Evolutionary conservation across 768 basidiomycete genomes (phyloP).

Genomic region (Boletus edulis): DNA sequence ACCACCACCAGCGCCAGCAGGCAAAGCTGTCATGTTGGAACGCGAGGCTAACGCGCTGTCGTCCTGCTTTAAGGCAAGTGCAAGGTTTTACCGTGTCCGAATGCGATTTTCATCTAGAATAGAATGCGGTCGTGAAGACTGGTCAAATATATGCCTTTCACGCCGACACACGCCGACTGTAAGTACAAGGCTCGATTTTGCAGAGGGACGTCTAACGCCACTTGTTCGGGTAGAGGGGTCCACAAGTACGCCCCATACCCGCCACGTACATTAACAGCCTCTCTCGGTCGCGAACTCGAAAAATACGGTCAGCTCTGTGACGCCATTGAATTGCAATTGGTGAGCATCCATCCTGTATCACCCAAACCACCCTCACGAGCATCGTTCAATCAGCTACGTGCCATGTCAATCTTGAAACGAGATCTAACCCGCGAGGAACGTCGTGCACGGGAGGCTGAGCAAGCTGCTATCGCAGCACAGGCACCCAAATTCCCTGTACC

Average conservation of each 20-base stretch:
- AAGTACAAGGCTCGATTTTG: slow-evolving; percentile 21
- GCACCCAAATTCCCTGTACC: slow-evolving; percentile 25
- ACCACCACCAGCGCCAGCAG: slow-evolving; percentile 46
- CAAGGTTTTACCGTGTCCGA: background rate
- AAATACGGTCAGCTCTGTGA: slow-evolving; percentile 81
- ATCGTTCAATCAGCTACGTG: slow-evolving; percentile 52
- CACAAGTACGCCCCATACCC: slow-evolving; percentile 57
- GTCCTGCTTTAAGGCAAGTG: slow-evolving; percentile 54
- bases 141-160: slow-evolving; percentile 72
- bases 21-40: slow-evolving; percentile 47
- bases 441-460: slow-evolving; percentile 45
- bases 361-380: background rate
- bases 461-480: slow-evolving; percentile 37
- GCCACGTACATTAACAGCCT: slow-evolving; percentile 59
- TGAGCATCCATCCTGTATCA: slow-evolving; percentile 32
- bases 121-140: slow-evolving; percentile 68
- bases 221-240: slow-evolving; percentile 44
- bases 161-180: slow-evolving; percentile 64
- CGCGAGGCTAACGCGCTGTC: slow-evolving; percentile 63
- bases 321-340: slow-evolving; percentile 69
- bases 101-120: background rate
- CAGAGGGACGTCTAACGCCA: background rate
- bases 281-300: slow-evolving; percentile 72
- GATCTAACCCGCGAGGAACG: slow-evolving; percentile 64
- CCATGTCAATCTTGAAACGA: slow-evolving; percentile 69